Percentiles rank a stretch among this genome's conserved stretches.
Evolutionary conservation across 306 rosid species (phyloP).

Genomic region (Trifolium pratense): DNA sequence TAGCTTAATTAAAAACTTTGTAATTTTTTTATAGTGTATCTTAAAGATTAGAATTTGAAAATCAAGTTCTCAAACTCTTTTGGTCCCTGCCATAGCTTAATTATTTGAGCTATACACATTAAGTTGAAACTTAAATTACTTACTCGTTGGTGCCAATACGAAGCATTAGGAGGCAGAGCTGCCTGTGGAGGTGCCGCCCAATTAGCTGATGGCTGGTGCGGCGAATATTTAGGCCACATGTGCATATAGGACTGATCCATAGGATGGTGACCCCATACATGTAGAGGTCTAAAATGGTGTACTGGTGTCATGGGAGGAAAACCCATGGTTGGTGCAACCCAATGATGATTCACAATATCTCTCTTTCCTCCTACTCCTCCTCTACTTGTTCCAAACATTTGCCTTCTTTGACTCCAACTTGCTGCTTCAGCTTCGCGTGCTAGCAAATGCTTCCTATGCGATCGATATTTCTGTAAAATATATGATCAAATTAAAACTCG

Average conservation of each 20-base stretch:
- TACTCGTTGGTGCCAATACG: slow-evolving; percentile 73
- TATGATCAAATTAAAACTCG: not conserved
- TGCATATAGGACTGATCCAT: slow-evolving; percentile 68
- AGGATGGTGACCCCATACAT: slow-evolving; percentile 95
- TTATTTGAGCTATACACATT: not conserved
- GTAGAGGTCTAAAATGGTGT: slow-evolving; percentile 80
- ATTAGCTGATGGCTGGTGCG: slow-evolving; percentile 36
- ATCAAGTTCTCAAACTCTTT: no score
- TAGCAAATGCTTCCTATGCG: slow-evolving; percentile 86
- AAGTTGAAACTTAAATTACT: not conserved
- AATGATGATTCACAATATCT: slow-evolving; percentile 57
- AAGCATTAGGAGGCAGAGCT: slow-evolving; percentile 51
- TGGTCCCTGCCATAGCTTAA: not conserved
- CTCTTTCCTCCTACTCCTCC: slow-evolving; percentile 61
- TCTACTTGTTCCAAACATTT: slow-evolving; percentile 48
- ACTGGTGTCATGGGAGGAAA: slow-evolving; percentile 70
- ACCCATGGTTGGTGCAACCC: slow-evolving; percentile 83
- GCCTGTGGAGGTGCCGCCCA: slow-evolving; percentile 58
- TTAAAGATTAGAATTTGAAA: no score
- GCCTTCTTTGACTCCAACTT: slow-evolving; percentile 83
- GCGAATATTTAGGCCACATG: slow-evolving; percentile 70
- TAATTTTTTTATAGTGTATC: no score
- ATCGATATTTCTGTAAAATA: slow-evolving; percentile 75
- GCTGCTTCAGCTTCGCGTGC: slow-evolving; percentile 98
- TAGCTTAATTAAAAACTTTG: no score